A percentile compares a stretch with the other conserved stretches of the same genome.
Conservation (phyloP, 768 basidiomycete species). For the Tulasnella sp. region DNA sequence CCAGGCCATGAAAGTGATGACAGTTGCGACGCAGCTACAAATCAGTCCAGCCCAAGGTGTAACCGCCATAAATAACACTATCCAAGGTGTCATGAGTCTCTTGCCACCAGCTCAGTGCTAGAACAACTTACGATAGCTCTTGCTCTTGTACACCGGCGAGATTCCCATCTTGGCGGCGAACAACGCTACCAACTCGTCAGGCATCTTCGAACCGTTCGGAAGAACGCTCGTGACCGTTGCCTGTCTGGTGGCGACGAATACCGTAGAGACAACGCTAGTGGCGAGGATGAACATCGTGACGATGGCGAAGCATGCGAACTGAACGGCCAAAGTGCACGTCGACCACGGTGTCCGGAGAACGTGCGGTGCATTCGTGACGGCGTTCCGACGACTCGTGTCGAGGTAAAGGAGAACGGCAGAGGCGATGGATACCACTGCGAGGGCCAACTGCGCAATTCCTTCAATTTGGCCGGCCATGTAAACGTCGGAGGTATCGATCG, state of each 20-base stretch:
- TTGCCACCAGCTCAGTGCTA: not conserved
- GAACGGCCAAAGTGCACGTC: not conserved
- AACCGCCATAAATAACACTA: not conserved
- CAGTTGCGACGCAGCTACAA: not conserved
- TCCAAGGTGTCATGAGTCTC: not conserved
- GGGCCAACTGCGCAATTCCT: not conserved
- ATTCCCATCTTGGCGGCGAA: not conserved
- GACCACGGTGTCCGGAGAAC: not conserved
- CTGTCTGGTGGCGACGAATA: not conserved
- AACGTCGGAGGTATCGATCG: conserved; percentile 1
- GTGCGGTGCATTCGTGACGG: not conserved
- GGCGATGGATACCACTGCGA: not conserved
- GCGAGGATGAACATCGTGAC: not conserved
- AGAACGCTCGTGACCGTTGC: not conserved
- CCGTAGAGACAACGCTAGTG: not conserved
- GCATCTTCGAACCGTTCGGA: not conserved
- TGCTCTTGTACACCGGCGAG: not conserved
- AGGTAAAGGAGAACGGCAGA: not conserved
- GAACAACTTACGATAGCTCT: not conserved
- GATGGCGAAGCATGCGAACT: not conserved
- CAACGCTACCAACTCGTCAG: not conserved
- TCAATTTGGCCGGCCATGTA: not conserved
- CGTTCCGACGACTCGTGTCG: not conserved
- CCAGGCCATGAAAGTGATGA: not conserved
- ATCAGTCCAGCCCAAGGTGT: not conserved